Percentiles rank a stretch among this genome's conserved stretches.
Evolutionary conservation across 768 basidiomycete genomes (phyloP).

Genomic region (Coprinopsis cinerea): DNA sequence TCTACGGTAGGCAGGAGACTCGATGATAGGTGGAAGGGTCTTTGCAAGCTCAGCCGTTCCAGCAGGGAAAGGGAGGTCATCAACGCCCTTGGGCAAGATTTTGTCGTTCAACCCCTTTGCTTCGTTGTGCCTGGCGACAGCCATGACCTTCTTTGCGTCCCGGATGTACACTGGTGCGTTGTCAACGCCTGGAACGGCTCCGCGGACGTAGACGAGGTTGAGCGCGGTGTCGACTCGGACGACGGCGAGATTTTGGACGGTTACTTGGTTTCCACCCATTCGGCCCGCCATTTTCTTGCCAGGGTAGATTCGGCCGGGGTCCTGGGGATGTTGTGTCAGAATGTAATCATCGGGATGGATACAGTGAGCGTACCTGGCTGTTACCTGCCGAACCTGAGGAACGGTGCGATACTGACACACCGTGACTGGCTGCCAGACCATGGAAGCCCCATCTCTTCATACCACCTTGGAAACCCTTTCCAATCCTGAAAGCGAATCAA

Average conservation of each 20-base stretch:
- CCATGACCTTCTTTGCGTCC: slow-evolving; percentile 87
- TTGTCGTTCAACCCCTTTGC: slow-evolving; percentile 70
- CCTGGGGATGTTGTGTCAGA: slow-evolving; percentile 40
- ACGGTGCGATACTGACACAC: slow-evolving; percentile 93
- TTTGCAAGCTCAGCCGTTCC: slow-evolving; percentile 75
- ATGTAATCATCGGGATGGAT: not conserved
- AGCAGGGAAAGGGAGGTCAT: slow-evolving; percentile 87
- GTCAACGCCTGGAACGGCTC: slow-evolving; percentile 87
- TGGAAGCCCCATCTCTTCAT: slow-evolving; percentile 97
- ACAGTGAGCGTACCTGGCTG: slow-evolving; percentile 63
- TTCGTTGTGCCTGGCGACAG: slow-evolving; percentile 56
- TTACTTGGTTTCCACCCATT: slow-evolving; percentile 78
- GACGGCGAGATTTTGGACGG: slow-evolving; percentile 84
- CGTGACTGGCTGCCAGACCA: slow-evolving; percentile 89
- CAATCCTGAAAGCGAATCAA: slow-evolving; percentile 52
- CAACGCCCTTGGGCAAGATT: slow-evolving; percentile 76
- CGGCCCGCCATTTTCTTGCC: slow-evolving; percentile 99
- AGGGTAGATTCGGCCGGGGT: slow-evolving; percentile 93
- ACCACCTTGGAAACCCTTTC: slow-evolving; percentile 93
- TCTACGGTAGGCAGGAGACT: slow-evolving; percentile 64
- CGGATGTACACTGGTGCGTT: slow-evolving; percentile 80
- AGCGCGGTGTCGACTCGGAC: slow-evolving; percentile 82
- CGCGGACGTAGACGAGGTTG: slow-evolving; percentile 86
- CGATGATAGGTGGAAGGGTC: slow-evolving; percentile 57
- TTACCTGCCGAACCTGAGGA: slow-evolving; percentile 90